Base-by-base conservation (phyloP, 2,329 filamentous ascomycete genomes). In the Eurotiales sp. region DNA sequence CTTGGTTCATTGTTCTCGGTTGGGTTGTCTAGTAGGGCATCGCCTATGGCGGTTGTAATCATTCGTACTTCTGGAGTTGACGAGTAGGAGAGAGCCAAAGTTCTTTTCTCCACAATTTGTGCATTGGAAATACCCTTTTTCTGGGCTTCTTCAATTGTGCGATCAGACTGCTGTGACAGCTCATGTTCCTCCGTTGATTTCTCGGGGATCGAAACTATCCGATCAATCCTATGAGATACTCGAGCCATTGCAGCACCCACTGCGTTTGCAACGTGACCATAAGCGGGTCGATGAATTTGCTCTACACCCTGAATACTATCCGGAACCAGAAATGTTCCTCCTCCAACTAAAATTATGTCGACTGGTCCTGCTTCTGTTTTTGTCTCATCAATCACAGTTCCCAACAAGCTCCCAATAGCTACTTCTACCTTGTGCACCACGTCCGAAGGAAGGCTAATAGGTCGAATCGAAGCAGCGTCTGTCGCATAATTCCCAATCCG, bases 181-280 rank as follows among this genome's bases (percentile, higher is more conserved):
- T 27, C 40, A 8, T 43, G 22, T 12, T 29, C 40, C 40, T 43
- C 40, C n/a, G 40, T 19, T 29, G 40, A 15, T 17, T 43, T n/a
- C n/a, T 14, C 25, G 5, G 4, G n/a, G 7, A 43, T 17, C 8
- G 40, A 43, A 2, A 43, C 40, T 27, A 43, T 30, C 6, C n/a
- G 40, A 14, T 42, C 39, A 25, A 27, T 42, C 22, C 15, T 42
- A 8, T 42, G 39, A 3, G 39, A 42, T 10, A 45, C 11, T 1
- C 27, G 42, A 4, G 76, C 77, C 34, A 80, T 79, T 0, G 80
- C 80, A 0, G 80, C 80, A 10, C 80, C 80, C 1, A 83, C 76
- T 0, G 80, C 80, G 60, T 83, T 83, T 6, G 80, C 80, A 1
- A 77, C 78, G 41, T 77, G 77, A 22, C 77, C 70, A 45, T 73